Base-by-base conservation (phyloP, 306 rosid species). In the Castanopsis chinensis region DNA sequence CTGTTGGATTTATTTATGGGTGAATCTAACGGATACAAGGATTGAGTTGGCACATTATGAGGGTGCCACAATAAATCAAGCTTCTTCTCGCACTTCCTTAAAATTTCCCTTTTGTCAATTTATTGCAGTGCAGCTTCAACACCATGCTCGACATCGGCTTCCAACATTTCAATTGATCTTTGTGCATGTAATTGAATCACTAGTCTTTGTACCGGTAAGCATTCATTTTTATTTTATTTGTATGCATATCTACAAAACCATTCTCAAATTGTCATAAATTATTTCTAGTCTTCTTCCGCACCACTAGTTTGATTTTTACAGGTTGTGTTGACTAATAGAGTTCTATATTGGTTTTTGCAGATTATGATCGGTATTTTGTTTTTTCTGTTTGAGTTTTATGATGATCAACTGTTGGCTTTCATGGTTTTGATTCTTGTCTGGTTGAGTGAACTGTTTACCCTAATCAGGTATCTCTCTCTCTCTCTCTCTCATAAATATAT, bases 121-220 rank as follows among this genome's bases (percentile, higher is more conserved):
- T 75, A 80, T 86, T 91, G 79, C 98, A 95, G 99, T 95, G 93
- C 99, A 95, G 93, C 99, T 93, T 88, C 98, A 95, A 78, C 99
- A 93, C 86, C 99, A 95, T 78, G 99, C 99, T 74, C 98, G 94
- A 56, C 98, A 95, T 77, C 96, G 78, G 76, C 99, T 95, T 82
- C 99, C 99, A 49, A 93, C 96, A 76, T 95, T 95, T 84, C 99
- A 95, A 84, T 86, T 95, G 85, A 93, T 95, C 76, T 95, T 95
- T 87, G 99, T 93, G 79, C 99, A 95, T 81, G 99, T 95, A 54
- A 93, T 95, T 69, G 99, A 95, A 90, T 95, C 99, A 30, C 91
- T 95, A 20, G 99, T 95, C 81, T 95, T 95, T 89, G 99, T 95
- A 79, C 99, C 99, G 74, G 98, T 93, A 89, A 89, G 91, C 60